Percentiles rank a stretch among this genome's conserved stretches.
Evolutionary conservation across 345 rosid genomes (phyloP).

Genomic region (Brassica napus): Da-Ae NC_063451.1:19665001-19665500

Average conservation of each 20-base stretch:
- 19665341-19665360: not conserved
- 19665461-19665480: not conserved
- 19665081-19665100: too few species aligned
- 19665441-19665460: not conserved
- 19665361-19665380: not conserved
- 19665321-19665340: not conserved
- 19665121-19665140: too few species aligned
- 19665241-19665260: not conserved
- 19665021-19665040: too few species aligned
- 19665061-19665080: too few species aligned
- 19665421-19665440: not conserved
- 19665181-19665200: too few species aligned
- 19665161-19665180: too few species aligned
- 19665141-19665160: too few species aligned
- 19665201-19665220: too few species aligned
- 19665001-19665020: too few species aligned
- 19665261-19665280: not conserved
- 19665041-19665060: too few species aligned
- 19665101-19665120: too few species aligned
- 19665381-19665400: not conserved
- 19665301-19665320: not conserved
- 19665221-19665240: too few species aligned
- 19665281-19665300: not conserved
- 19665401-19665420: not conserved
- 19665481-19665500: constrained; percentile 19